Conservation (phyloP, 2,329 filamentous ascomycete genomes). For the Esteya vermicola region DNA sequence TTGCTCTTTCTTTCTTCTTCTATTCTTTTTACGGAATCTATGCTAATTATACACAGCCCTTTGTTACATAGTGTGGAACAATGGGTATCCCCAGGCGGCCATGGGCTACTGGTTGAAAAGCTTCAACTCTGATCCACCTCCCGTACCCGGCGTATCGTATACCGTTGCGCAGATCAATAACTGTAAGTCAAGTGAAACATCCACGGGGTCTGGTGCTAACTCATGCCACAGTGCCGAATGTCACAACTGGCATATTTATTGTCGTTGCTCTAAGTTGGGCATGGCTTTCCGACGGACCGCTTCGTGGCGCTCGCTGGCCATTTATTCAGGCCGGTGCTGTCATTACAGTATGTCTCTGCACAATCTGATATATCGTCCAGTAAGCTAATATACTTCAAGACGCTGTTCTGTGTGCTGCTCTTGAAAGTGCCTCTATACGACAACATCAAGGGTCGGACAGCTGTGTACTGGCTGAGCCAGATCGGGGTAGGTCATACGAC, state of each 20-base stretch:
- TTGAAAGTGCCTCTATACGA: constrained; percentile 21
- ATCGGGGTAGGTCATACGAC: constrained; percentile 18
- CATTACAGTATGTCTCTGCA: constrained; percentile 15
- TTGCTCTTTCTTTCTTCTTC: neutral
- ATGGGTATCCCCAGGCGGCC: constrained; percentile 17
- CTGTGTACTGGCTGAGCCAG: constrained; percentile 23
- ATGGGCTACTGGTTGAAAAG: constrained; percentile 29
- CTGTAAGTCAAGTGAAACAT: constrained; percentile 12
- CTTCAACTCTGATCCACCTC: constrained; percentile 19
- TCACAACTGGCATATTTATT: constrained; percentile 20
- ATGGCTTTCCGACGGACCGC: constrained; percentile 21
- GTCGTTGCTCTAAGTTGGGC: constrained; percentile 20
- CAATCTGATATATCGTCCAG: neutral
- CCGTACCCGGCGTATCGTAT: constrained; percentile 20
- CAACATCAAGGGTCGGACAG: constrained; percentile 19
- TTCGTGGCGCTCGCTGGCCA: constrained; percentile 19
- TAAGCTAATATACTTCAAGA: constrained; percentile 7
- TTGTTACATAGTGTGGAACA: constrained; percentile 24
- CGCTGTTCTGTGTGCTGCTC: constrained; percentile 18
- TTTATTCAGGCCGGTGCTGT: constrained; percentile 23
- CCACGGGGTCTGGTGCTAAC: constrained; percentile 12
- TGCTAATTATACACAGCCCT: constrained; percentile 11
- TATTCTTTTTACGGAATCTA: neutral
- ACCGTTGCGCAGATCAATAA: constrained; percentile 21
- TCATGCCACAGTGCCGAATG: constrained; percentile 6